Evolutionary conservation across 805 yeast species (phyloP).

Genomic region (Pichia membranifaciens): DNA sequence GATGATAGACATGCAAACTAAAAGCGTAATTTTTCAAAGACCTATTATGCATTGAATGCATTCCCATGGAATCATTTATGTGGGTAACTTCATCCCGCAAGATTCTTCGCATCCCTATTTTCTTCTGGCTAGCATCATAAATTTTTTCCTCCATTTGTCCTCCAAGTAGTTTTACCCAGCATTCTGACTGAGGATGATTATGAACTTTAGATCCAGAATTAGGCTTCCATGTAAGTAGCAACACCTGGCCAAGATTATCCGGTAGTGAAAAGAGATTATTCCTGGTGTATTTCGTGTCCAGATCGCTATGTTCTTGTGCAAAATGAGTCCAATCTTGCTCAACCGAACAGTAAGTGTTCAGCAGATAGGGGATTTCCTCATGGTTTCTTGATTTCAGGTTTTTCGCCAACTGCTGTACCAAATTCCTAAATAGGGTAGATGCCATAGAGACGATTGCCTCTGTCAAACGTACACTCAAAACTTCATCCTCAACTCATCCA

Average conservation of each 20-base stretch:
- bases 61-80: conserved; percentile 60
- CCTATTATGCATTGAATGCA: conserved; percentile 57
- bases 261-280: conserved; percentile 75
- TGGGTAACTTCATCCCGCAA: conserved; percentile 49
- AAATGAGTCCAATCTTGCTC: background rate
- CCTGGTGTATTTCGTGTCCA: conserved; percentile 39
- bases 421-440: no score
- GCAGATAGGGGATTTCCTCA: background rate
- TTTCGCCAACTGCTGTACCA: no score
- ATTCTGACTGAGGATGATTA: conserved; percentile 73
- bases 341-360: background rate
- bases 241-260: conserved; percentile 56
- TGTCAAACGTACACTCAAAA: no score
- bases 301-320: background rate
- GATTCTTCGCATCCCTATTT: conserved; percentile 14
- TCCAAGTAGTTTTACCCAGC: conserved; percentile 62
- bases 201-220: conserved; percentile 59
- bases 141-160: conserved; percentile 55
- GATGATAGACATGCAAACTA: conserved; percentile 63
- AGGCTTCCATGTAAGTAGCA: conserved; percentile 68
- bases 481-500: no score
- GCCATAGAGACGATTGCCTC: no score
- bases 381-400: no score
- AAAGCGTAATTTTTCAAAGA: conserved; percentile 39
- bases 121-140: conserved; percentile 25